A percentile compares a stretch with the other conserved stretches of the same genome.
Evolutionary conservation across 768 basidiomycete genomes (phyloP).

Genomic region (Amyloporia xantha): DNA sequence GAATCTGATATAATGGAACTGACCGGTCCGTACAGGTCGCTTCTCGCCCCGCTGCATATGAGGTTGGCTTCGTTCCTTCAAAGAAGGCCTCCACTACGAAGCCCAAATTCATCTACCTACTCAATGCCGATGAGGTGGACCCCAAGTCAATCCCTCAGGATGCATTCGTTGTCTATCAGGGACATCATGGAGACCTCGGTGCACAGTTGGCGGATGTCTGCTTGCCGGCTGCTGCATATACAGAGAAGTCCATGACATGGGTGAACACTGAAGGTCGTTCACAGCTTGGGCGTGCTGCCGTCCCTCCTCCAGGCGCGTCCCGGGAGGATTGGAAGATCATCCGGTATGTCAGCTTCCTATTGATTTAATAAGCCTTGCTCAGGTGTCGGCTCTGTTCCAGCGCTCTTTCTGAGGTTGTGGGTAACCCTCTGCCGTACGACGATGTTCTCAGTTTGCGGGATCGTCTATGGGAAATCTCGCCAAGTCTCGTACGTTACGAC

Average conservation of each 20-base stretch:
- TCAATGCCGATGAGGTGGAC: constrained; percentile 93
- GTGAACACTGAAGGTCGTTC: constrained; percentile 94
- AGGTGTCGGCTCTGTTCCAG: constrained; percentile 30
- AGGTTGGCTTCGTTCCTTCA: constrained; percentile 88
- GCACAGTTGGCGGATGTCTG: constrained; percentile 97
- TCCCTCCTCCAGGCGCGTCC: constrained; percentile 89
- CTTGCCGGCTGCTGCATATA: constrained; percentile 89
- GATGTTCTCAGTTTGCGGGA: constrained; percentile 79
- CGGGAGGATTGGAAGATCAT: constrained; percentile 98
- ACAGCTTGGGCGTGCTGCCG: constrained; percentile 87
- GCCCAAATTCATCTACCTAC: constrained; percentile 94
- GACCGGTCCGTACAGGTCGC: constrained; percentile 49
- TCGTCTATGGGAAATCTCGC: constrained; percentile 95
- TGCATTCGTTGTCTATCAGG: constrained; percentile 98
- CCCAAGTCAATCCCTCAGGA: constrained; percentile 81
- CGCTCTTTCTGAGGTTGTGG: constrained; percentile 86
- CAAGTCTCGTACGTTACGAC: constrained; percentile 83
- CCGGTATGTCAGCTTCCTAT: constrained; percentile 43
- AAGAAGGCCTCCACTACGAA: constrained; percentile 64
- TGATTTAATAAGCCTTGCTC: neutral
- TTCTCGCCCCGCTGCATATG: constrained; percentile 91
- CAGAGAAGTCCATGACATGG: constrained; percentile 89
- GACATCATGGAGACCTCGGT: constrained; percentile 95
- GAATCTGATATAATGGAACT: constrained; percentile 2
- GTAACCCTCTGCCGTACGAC: constrained; percentile 79